Percentiles rank a stretch among this genome's conserved stretches.
Conservation (phyloP, 176 grass and related monocot species). For the Oryza coarctata region DNA sequence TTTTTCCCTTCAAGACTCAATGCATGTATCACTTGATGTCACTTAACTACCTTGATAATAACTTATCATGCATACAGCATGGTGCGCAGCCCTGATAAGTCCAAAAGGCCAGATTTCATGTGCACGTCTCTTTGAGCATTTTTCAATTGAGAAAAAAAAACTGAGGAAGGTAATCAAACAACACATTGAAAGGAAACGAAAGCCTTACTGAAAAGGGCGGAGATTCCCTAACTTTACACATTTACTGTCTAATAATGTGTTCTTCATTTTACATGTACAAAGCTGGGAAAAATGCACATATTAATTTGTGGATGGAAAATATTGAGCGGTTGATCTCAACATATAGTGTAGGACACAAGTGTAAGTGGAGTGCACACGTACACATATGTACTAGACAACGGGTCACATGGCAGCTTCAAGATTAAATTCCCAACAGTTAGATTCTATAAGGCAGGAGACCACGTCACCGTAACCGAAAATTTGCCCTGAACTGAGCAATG, state of each 20-base stretch:
- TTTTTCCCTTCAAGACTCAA: neutral
- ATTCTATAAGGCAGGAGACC: neutral
- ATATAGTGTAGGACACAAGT: too few species aligned
- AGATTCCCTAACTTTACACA: neutral
- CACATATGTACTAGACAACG: neutral
- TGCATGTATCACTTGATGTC: neutral
- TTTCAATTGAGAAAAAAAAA: slow-evolving; percentile 10
- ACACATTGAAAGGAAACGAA: neutral
- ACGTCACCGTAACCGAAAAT: neutral
- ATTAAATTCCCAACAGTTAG: neutral
- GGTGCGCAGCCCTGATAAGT: slow-evolving; percentile 9
- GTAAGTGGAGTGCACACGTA: too few species aligned
- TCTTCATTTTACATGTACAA: too few species aligned
- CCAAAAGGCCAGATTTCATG: neutral
- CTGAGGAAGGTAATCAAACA: neutral
- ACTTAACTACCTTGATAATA: neutral
- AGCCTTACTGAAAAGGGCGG: neutral
- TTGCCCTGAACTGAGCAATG: neutral
- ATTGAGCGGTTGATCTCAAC: neutral
- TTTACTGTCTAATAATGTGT: too few species aligned
- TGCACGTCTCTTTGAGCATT: neutral
- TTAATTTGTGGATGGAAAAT: neutral
- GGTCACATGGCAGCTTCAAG: neutral
- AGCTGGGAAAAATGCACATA: too few species aligned
- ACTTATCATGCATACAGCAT: neutral